Percentiles rank a stretch among this genome's conserved stretches.
Conservation (phyloP, 129 eudicot genomes). For the Heracleum sosnowskyi region DNA sequence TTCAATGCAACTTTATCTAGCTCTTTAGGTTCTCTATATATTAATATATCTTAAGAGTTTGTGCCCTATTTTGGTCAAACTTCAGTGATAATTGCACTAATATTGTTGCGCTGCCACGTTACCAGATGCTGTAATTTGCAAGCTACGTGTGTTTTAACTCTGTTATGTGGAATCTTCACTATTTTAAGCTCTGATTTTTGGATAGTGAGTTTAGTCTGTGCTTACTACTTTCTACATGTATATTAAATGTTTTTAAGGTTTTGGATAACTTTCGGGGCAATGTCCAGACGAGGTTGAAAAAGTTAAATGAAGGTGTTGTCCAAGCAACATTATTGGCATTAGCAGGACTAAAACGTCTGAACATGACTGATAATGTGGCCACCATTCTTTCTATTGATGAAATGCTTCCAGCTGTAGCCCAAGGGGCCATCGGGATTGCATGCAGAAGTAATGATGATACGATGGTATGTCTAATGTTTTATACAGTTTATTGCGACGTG, state of each 20-base stretch:
- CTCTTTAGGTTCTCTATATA: background rate
- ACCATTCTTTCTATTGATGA: constrained; percentile 31
- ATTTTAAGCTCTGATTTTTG: background rate
- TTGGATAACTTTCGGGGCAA: constrained; percentile 85
- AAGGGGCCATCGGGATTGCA: constrained; percentile 65
- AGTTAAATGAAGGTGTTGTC: constrained; percentile 73
- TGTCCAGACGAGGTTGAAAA: constrained; percentile 88
- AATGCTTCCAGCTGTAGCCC: constrained; percentile 16
- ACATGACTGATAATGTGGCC: constrained; percentile 83
- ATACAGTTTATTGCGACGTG: background rate
- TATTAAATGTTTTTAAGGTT: constrained; percentile 33
- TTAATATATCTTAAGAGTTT: constrained; percentile 80
- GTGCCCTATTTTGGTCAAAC: constrained; percentile 57
- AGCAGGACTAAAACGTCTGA: constrained; percentile 81
- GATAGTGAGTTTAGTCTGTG: background rate
- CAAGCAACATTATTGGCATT: constrained; percentile 84
- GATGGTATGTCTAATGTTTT: constrained; percentile 48
- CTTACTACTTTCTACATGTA: background rate
- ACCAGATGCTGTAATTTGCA: constrained; percentile 22
- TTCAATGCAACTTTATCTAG: background rate
- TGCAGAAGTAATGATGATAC: constrained; percentile 76
- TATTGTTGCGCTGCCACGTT: background rate
- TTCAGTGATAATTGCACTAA: background rate
- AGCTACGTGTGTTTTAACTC: background rate
- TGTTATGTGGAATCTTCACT: background rate